A percentile compares a stretch with the other conserved stretches of the same genome.
These are phyloP conservation scores for Nasturtium officinale DNA, from an alignment of 345 rosid species.

Conservation along the genomic window DNA sequence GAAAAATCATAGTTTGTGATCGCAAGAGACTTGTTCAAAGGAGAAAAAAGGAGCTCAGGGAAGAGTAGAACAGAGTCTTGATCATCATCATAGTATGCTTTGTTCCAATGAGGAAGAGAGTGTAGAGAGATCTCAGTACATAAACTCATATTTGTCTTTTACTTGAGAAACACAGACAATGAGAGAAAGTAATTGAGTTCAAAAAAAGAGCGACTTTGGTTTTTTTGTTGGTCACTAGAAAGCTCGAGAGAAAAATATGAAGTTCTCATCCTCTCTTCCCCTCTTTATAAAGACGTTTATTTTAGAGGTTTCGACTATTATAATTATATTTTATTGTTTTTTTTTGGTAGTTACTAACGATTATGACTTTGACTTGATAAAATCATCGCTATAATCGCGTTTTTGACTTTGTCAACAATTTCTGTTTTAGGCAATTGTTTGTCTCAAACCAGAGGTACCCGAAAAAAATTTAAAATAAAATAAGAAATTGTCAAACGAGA, in stretches of 20 bases:
- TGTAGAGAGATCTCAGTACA: constrained; percentile 26
- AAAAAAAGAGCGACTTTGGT: background rate
- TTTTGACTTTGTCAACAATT: constrained; percentile 36
- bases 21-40: constrained; percentile 30
- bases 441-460: background rate
- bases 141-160: constrained; percentile 27
- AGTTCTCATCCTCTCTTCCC: constrained; percentile 4
- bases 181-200: background rate
- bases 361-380: constrained; percentile 35
- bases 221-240: background rate
- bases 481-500: constrained; percentile 5
- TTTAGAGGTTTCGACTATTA: background rate
- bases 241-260: constrained; percentile 6
- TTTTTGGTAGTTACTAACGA: background rate
- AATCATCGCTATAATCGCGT: constrained; percentile 24
- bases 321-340: constrained; percentile 3
- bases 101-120: constrained; percentile 25
- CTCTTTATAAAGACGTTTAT: constrained; percentile 6
- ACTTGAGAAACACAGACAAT: background rate
- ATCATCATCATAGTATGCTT: constrained; percentile 14
- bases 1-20: background rate
- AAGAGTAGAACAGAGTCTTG: constrained; percentile 28
- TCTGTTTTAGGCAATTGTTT: background rate
- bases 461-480: background rate
- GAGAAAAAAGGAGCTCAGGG: constrained; percentile 34